Percentiles rank a stretch among this genome's conserved stretches.
phyloP scores from a whole-genome alignment of 1,139 yeast species.

The Ogataea hybrid region DNA sequence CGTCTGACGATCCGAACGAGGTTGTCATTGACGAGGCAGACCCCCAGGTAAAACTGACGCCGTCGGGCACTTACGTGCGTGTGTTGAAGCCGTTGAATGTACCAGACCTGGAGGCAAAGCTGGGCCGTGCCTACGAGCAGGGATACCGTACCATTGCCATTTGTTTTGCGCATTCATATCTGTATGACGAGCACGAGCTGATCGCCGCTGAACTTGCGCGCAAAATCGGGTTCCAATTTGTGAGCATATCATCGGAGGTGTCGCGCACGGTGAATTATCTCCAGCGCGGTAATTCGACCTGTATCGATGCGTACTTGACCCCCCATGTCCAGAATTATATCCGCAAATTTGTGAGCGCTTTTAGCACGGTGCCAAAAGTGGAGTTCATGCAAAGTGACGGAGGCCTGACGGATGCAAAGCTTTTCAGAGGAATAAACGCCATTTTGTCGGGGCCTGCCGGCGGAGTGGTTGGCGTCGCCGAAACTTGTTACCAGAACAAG shows the following conservation, averaged over 20 bases:
- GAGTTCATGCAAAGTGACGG: slow-evolving; percentile 63
- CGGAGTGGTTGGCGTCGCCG: slow-evolving; percentile 57
- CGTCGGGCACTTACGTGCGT: slow-evolving; percentile 33
- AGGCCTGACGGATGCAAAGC: slow-evolving; percentile 45
- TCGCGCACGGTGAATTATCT: slow-evolving; percentile 72
- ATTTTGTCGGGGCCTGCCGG: slow-evolving; percentile 63
- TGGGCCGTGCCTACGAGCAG: slow-evolving; percentile 30
- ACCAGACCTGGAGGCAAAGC: slow-evolving; percentile 36
- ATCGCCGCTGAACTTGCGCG: slow-evolving; percentile 33
- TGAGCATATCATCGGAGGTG: slow-evolving; percentile 62
- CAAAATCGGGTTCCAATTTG: slow-evolving; percentile 48
- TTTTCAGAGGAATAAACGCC: slow-evolving; percentile 50
- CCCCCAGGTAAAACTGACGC: slow-evolving; percentile 38
- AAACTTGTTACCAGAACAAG: slow-evolving; percentile 46
- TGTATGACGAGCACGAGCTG: slow-evolving; percentile 33
- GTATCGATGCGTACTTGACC: slow-evolving; percentile 74
- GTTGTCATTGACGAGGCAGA: slow-evolving; percentile 30
- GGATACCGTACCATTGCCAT: slow-evolving; percentile 35
- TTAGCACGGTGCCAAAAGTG: slow-evolving; percentile 48
- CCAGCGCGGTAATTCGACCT: slow-evolving; percentile 68
- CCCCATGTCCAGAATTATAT: slow-evolving; percentile 68
- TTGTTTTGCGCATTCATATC: slow-evolving; percentile 35
- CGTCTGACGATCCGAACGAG: slow-evolving; percentile 30
- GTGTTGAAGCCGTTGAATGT: slow-evolving; percentile 42
- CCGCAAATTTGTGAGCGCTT: slow-evolving; percentile 56